Evolutionary conservation across 1,284 basidiomycete genomes (phyloP), one percentile per base, ranked within the genome.

Genomic region (Boletus smithii): DNA sequence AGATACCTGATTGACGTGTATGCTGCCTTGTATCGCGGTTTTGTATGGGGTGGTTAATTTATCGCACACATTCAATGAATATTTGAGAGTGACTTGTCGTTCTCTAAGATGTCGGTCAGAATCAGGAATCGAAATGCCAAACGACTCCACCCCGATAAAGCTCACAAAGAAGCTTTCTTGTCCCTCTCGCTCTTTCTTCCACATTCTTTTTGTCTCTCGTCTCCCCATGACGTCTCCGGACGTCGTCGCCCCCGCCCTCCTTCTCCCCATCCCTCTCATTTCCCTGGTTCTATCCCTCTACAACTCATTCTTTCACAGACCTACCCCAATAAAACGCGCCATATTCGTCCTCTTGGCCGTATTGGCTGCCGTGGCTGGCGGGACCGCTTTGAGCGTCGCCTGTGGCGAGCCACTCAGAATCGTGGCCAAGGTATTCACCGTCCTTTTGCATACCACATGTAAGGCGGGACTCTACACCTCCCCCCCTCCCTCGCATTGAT

Each of bases 221-320:
- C 23, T 5, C 23, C 33, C 51, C 24, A 67, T 64, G 54, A 32
- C 63, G 53, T 61, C 61, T 29, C 50, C 42, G 30, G 58, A 52
- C 49, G 53, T 65, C 51, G 46, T 66, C 46, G 47, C 50, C 3
- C 33, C 63, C 8, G 58, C 56, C 44, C 63, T 63, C 39, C 50
- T 66, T 43, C 55, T 63, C 48, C 42, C 50, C 48, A 37, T 65
- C 18, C 42, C 62, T 1, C 16, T 62, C 44, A 4, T 66, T 30
- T 52, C 64, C 5, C 43, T 60, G 6, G 30, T 27, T 33, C 35
- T 61, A 2, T 46, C 43, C 2, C 13, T 39, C 13, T 54, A 48
- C 40, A 56, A 57, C 37, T 44, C 38, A 14, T 32, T 50, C 29
- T 35, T 16, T 14, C 37, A 37, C 42, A 50, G 36, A 33, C 51